These are phyloP conservation scores for Suaeda aralocaspica DNA, from an alignment of 148 eudicot genomes.

Conservation along the genomic window DNA sequence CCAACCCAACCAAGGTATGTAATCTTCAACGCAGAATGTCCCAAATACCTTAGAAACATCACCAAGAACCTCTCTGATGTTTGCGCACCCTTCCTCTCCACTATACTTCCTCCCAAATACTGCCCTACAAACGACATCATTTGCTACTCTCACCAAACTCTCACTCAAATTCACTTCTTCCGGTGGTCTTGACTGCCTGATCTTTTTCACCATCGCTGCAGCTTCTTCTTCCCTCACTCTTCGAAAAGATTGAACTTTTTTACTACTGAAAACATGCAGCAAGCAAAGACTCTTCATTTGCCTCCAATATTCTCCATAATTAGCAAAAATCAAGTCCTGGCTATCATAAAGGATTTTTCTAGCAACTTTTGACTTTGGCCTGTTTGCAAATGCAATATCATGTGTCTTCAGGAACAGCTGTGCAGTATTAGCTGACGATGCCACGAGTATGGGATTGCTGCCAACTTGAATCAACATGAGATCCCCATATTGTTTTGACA, in stretches of 20 bases:
- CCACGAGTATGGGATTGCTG: slow-evolving; percentile 26
- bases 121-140: slow-evolving; percentile 36
- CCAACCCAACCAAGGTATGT: slow-evolving; percentile 34
- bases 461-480: slow-evolving; percentile 53
- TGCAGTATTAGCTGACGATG: slow-evolving; percentile 26
- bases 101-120: slow-evolving; percentile 34
- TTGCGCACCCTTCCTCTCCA: not conserved
- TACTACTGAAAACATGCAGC: slow-evolving; percentile 41
- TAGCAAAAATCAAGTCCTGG: slow-evolving; percentile 21
- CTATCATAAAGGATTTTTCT: not conserved
- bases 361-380: slow-evolving; percentile 13
- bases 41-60: slow-evolving; percentile 13
- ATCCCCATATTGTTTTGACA: slow-evolving; percentile 33
- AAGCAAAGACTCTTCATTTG: slow-evolving; percentile 30
- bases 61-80: slow-evolving; percentile 13
- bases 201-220: slow-evolving; percentile 27
- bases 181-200: slow-evolving; percentile 3
- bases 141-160: slow-evolving; percentile 19
- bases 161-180: slow-evolving; percentile 36
- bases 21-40: slow-evolving; percentile 20
- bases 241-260: slow-evolving; percentile 40
- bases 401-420: slow-evolving; percentile 43
- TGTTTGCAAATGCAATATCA: slow-evolving; percentile 35
- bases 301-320: slow-evolving; percentile 37
- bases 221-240: slow-evolving; percentile 46